phyloP scores from a whole-genome alignment of 2,329 filamentous ascomycete species.

The Rhinocladiella similis region DNA sequence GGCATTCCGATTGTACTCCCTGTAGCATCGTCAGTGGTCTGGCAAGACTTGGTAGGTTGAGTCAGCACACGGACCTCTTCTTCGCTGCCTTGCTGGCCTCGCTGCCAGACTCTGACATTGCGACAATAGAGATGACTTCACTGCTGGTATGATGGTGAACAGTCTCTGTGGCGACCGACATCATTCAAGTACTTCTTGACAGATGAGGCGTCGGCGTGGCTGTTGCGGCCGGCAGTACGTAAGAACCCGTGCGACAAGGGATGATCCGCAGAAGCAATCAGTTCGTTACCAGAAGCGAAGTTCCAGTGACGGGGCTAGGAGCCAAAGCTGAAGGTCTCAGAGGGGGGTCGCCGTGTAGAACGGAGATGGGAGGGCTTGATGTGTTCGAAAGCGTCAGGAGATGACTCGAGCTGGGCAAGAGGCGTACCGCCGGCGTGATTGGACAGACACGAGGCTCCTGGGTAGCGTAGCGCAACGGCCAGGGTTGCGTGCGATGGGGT shows the following conservation, averaged over 20 bases:
- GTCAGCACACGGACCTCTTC: conserved; percentile 25
- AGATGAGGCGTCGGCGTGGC: conserved; percentile 11
- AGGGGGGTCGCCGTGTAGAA: conserved; percentile 1
- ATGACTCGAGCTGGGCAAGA: conserved; percentile 13
- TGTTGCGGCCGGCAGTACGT: conserved; percentile 16
- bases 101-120: conserved; percentile 33
- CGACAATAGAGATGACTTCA: conserved; percentile 17
- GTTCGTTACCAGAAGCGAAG: conserved; percentile 6
- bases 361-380: conserved; percentile 9
- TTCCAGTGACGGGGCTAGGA: conserved; percentile 13
- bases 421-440: conserved; percentile 17
- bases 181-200: conserved; percentile 29
- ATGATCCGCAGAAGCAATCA: conserved; percentile 22
- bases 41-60: not conserved
- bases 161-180: conserved; percentile 29
- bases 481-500: conserved; percentile 16
- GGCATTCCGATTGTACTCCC: conserved; percentile 44
- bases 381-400: conserved; percentile 16
- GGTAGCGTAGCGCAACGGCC: conserved; percentile 24
- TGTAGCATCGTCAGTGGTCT: conserved; percentile 17
- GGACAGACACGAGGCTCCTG: conserved; percentile 11
- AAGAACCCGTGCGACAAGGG: conserved; percentile 15
- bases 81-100: conserved; percentile 34
- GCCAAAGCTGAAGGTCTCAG: conserved; percentile 14
- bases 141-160: conserved; percentile 18